These are phyloP conservation scores for Fusarium avenaceum DNA, from an alignment of 2,329 filamentous ascomycete species.

Conservation along the genomic window DNA sequence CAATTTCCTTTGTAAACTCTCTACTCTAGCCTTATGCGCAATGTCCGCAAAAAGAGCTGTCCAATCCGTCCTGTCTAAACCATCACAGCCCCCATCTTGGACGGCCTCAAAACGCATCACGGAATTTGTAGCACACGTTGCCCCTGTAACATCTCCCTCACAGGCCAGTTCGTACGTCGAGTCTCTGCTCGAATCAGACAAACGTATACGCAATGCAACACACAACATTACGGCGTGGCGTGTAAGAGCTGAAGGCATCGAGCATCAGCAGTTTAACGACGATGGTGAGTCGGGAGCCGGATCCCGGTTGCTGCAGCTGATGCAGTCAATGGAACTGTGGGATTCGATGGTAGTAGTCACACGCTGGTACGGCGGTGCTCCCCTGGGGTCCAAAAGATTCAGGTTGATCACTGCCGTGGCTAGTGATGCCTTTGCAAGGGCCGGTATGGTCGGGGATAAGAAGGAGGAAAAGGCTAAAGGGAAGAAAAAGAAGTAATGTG, in stretches of 20 bases:
- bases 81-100: slow-evolving; percentile 66
- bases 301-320: slow-evolving; percentile 83
- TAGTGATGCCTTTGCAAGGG: slow-evolving; percentile 84
- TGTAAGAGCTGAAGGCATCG: slow-evolving; percentile 73
- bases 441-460: slow-evolving; percentile 74
- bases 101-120: slow-evolving; percentile 77
- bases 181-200: slow-evolving; percentile 84
- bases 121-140: slow-evolving; percentile 87
- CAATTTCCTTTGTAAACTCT: slow-evolving; percentile 1
- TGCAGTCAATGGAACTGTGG: slow-evolving; percentile 97
- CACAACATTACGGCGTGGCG: slow-evolving; percentile 43
- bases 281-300: slow-evolving; percentile 96
- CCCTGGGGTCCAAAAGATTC: slow-evolving; percentile 90
- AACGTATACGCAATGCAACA: slow-evolving; percentile 62
- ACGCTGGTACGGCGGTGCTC: slow-evolving; percentile 93
- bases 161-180: slow-evolving; percentile 79
- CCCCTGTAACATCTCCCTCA: slow-evolving; percentile 74
- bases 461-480: slow-evolving; percentile 25
- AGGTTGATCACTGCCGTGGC: slow-evolving; percentile 89
- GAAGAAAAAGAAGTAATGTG: slow-evolving; percentile 30
- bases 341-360: slow-evolving; percentile 93
- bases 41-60: slow-evolving; percentile 30
- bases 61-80: slow-evolving; percentile 37
- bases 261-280: slow-evolving; percentile 92
- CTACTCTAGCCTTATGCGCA: not conserved